Evolutionary conservation across 176 grass and related monocot genomes (phyloP), one percentile per base, ranked within the genome.

Genomic region (Thinopyrum elongatum): DNA sequence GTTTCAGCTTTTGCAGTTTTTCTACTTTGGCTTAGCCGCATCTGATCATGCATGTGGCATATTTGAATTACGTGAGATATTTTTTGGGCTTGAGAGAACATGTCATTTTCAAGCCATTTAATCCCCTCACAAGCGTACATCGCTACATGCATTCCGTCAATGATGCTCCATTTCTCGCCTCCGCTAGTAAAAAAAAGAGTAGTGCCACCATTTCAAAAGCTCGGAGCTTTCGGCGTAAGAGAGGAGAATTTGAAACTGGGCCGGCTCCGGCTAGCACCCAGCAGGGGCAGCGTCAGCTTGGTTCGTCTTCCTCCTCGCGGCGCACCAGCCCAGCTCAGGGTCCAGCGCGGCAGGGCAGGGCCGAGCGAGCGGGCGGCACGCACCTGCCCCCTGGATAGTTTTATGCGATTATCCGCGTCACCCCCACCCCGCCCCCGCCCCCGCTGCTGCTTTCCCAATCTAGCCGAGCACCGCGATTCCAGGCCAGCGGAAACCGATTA

Each of bases 261-360:
- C 42, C 42, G 11, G 11, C 42, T 46, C 42, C 12, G 42, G 42
- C 4, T 49, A 51, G 47, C 47, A 17, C 1, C 7, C 51, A 30
- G 27, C 3, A 55, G 9, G 19, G n/a, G 77, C 33, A 38, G 2
- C 76, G 35, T 59, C 3, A 34, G 53, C 30, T 26, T 1, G 57
- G n/a, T 15, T 75, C 82, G 38, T 84, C 70, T 49, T 76, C 82
- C 71, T 47, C 70, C 36, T 47, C 70, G 16, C 16, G 33, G 59
- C 76, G 15, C 77, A 44, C 70, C 61, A 65, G 79, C 5, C 79
- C 79, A 67, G 38, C 39, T 66, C 39, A 80, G 25, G 55, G 70
- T 90, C 88, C 93, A 95, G 90, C 93, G 82, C 83, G 51, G 81
- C 80, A 93, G 83, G 14, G 46, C 14, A 46, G 42, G 44, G 70